phyloP scores from a whole-genome alignment of 202 grass and related monocot species.

The Bolboschoenoplectus hybrid region DNA sequence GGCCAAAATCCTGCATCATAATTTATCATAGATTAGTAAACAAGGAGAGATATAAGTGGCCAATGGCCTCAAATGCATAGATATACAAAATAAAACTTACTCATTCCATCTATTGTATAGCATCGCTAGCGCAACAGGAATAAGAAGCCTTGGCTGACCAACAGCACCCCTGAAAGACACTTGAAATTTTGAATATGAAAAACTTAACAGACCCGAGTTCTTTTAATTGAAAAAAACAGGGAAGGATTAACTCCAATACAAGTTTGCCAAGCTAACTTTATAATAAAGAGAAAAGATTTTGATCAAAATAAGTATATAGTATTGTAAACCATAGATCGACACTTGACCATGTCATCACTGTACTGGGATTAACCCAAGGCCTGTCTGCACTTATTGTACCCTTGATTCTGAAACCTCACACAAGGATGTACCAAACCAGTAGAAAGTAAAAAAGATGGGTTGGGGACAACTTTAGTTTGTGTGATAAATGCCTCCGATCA shows the following conservation, averaged over 20 bases:
- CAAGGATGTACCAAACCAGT: background rate
- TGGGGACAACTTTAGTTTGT: background rate
- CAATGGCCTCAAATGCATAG: background rate
- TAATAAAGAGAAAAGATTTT: background rate
- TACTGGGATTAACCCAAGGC: background rate
- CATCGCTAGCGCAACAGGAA: constrained; percentile 89
- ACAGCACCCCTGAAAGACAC: constrained; percentile 73
- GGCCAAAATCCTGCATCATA: constrained; percentile 73
- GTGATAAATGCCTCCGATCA: background rate
- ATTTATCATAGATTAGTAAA: constrained; percentile 14
- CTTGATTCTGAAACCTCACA: constrained; percentile 8
- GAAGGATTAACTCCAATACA: background rate
- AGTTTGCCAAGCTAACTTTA: background rate
- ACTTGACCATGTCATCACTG: background rate
- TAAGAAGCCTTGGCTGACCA: constrained; percentile 85
- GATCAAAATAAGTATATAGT: background rate
- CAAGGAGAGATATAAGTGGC: background rate
- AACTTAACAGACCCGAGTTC: background rate
- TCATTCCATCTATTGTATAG: constrained; percentile 87
- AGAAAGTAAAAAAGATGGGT: background rate
- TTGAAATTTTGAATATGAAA: background rate
- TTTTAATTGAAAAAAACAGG: background rate
- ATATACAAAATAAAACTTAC: constrained; percentile 52
- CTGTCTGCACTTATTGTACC: background rate
- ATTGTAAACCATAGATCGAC: background rate